A percentile compares a stretch with the other conserved stretches of the same genome.
Conservation (phyloP, 176 grass and related monocot species). For the Cenchrus fungigraminus region DNA sequence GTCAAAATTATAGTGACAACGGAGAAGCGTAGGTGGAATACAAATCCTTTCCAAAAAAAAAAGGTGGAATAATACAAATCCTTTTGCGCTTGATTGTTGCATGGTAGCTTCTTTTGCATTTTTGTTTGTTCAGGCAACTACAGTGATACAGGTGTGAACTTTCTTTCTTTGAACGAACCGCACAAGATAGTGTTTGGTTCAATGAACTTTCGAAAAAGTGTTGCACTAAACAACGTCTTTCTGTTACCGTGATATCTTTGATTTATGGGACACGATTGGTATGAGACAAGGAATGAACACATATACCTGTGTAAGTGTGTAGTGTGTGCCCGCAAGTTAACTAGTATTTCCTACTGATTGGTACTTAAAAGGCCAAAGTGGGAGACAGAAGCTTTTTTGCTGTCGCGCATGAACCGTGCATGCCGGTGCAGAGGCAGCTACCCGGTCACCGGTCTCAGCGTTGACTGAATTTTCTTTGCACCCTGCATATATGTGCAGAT, state of each 20-base stretch:
- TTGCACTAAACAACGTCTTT: background rate
- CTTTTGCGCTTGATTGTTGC: no score
- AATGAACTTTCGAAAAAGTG: background rate
- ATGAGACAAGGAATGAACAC: background rate
- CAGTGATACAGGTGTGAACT: no score
- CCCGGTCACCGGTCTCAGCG: background rate
- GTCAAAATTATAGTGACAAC: no score
- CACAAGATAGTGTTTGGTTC: no score
- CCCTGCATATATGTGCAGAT: background rate
- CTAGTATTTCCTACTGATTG: background rate
- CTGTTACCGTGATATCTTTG: background rate
- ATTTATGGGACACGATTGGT: background rate
- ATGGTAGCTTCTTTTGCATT: no score
- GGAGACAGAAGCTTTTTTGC: background rate
- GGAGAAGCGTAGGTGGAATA: no score
- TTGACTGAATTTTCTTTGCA: constrained; percentile 32
- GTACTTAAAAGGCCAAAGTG: background rate
- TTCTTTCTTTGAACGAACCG: no score
- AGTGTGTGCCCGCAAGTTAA: background rate
- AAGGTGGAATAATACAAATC: no score
- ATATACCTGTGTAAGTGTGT: background rate
- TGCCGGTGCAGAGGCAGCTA: background rate
- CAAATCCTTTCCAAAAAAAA: no score
- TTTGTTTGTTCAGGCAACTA: no score
- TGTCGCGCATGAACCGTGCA: constrained; percentile 23